phyloP scores from a whole-genome alignment of 345 rosid species.

The Citrus inodora region DNA sequence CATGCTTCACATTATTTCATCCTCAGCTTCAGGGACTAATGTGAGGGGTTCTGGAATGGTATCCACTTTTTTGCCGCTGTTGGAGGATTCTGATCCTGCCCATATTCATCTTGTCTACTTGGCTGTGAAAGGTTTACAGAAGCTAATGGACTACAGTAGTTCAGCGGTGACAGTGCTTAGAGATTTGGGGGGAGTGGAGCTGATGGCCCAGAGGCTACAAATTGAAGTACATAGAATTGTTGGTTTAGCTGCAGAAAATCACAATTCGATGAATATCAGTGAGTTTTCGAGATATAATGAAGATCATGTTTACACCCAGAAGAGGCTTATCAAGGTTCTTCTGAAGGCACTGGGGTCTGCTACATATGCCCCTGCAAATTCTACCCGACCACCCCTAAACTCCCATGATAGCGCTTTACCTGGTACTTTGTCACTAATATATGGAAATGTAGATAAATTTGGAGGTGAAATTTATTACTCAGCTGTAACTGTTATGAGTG shows the following conservation, averaged over 20 bases:
- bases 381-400: constrained; percentile 58
- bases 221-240: constrained; percentile 75
- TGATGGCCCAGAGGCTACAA: constrained; percentile 83
- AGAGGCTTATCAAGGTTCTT: constrained; percentile 90
- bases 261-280: constrained; percentile 51
- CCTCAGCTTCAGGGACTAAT: constrained; percentile 90
- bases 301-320: constrained; percentile 60
- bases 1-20: constrained; percentile 90
- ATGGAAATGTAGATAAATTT: constrained; percentile 69
- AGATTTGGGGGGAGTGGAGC: constrained; percentile 91
- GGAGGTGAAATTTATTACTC: constrained; percentile 93
- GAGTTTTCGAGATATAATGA: constrained; percentile 58
- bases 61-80: constrained; percentile 85
- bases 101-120: constrained; percentile 89
- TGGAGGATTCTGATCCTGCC: constrained; percentile 77
- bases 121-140: constrained; percentile 88
- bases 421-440: constrained; percentile 70
- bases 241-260: constrained; percentile 48
- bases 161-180: constrained; percentile 83
- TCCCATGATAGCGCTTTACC: constrained; percentile 77
- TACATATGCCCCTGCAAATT: constrained; percentile 72
- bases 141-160: constrained; percentile 94
- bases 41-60: constrained; percentile 97
- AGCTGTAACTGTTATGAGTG: constrained; percentile 98
- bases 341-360: constrained; percentile 97